Evolutionary conservation across 305 asterid species (phyloP).

Genomic region (Solanum hybrid): DNA sequence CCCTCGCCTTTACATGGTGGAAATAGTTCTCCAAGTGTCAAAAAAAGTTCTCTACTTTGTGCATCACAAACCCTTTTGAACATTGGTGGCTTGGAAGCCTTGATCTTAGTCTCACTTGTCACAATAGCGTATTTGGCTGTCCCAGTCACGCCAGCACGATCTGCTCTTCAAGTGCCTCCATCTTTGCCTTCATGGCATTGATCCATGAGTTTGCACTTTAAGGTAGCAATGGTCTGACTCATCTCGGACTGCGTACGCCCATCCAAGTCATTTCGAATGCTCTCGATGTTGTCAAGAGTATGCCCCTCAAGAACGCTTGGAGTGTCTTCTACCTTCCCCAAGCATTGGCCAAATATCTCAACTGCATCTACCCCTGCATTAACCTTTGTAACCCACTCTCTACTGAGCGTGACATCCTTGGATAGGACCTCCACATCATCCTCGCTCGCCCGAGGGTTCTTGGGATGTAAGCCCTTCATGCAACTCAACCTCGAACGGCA

Average conservation of each 20-base stretch:
- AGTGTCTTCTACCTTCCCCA: not conserved
- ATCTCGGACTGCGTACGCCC: not conserved
- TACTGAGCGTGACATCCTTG: not conserved
- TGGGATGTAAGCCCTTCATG: not conserved
- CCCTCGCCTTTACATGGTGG: not conserved
- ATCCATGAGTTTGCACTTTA: not conserved
- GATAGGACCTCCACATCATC: not conserved
- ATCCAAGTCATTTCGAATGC: not conserved
- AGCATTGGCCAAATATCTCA: not conserved
- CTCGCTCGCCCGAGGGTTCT: not conserved
- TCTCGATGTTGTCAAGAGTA: not conserved
- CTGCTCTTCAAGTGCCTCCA: not conserved
- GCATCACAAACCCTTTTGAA: not conserved
- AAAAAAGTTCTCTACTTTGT: not conserved
- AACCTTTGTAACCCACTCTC: not conserved
- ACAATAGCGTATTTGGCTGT: not conserved
- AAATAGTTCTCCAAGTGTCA: not conserved
- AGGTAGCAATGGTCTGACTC: not conserved
- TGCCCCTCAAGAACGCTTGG: not conserved
- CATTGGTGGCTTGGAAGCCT: not conserved
- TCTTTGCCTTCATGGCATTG: not conserved
- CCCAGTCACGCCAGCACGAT: not conserved
- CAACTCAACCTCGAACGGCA: not conserved
- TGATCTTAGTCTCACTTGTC: not conserved
- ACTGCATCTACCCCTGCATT: not conserved